A percentile compares a stretch with the other conserved stretches of the same genome.
Evolutionary conservation across 2,329 filamentous ascomycete species (phyloP).

Genomic region (Harringtonia aguacate): DNA sequence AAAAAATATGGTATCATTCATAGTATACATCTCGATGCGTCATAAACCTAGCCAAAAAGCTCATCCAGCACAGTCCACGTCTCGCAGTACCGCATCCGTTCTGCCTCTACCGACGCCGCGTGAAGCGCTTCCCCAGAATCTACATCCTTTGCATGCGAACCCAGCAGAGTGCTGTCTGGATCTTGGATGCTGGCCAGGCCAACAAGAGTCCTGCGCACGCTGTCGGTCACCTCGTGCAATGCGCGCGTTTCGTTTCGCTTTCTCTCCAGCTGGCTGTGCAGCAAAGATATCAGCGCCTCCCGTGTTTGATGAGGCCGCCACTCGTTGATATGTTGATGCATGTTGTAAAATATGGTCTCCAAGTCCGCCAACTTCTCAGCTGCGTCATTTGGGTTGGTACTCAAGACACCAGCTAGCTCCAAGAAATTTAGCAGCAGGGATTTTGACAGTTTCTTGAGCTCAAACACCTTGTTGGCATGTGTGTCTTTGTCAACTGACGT

Average conservation of each 20-base stretch:
- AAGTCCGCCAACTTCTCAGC: constrained; percentile 67
- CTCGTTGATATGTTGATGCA: constrained; percentile 87
- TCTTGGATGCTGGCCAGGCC: constrained; percentile 48
- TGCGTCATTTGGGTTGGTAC: constrained; percentile 51
- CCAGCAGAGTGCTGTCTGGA: constrained; percentile 6
- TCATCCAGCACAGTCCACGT: constrained; percentile 32
- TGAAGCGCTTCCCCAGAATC: constrained; percentile 2
- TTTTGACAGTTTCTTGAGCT: constrained; percentile 70
- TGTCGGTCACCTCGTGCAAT: constrained; percentile 56
- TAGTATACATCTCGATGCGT: too few species aligned
- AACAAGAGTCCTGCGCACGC: constrained; percentile 62
- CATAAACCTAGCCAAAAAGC: constrained; percentile 21
- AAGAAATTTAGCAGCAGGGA: constrained; percentile 82
- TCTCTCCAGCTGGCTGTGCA: constrained; percentile 72
- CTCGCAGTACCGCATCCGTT: constrained; percentile 13
- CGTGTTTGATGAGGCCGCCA: constrained; percentile 89
- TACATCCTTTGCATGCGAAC: constrained; percentile 9
- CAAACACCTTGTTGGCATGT: constrained; percentile 51
- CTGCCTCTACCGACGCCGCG: neutral
- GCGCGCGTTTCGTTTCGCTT: constrained; percentile 63
- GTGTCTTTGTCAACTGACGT: constrained; percentile 27
- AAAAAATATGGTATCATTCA: too few species aligned
- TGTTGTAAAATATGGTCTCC: constrained; percentile 75
- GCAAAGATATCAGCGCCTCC: constrained; percentile 75
- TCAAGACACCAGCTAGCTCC: constrained; percentile 65